phyloP scores from a whole-genome alignment of 1,139 yeast species.

The Debaryomyces sp. region DNA sequence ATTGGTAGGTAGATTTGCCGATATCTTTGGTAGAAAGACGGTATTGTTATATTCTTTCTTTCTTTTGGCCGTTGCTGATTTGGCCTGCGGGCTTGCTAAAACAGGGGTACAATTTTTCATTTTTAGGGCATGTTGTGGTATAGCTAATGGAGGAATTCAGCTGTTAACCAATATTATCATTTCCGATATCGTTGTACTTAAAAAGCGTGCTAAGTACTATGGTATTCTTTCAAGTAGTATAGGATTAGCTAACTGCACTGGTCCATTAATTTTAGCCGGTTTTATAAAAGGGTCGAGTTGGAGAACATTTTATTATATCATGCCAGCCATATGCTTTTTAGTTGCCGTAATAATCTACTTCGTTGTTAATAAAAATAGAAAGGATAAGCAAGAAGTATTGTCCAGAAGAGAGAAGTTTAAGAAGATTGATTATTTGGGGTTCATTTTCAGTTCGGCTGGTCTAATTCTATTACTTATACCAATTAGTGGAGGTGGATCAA shows the following conservation, averaged over 20 bases:
- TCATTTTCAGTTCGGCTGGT: constrained; percentile 45
- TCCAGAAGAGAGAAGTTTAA: constrained; percentile 35
- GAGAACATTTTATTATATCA: constrained; percentile 53
- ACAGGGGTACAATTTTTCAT: constrained; percentile 44
- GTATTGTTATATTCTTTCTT: constrained; percentile 34
- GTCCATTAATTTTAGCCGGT: constrained; percentile 59
- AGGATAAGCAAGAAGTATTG: constrained; percentile 23
- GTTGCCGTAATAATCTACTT: constrained; percentile 30
- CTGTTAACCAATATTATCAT: constrained; percentile 45
- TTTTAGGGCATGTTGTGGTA: constrained; percentile 48
- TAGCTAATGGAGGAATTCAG: constrained; percentile 49
- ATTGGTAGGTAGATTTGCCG: constrained; percentile 45
- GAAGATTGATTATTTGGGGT: constrained; percentile 54
- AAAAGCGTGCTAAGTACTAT: constrained; percentile 49
- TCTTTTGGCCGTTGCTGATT: constrained; percentile 37
- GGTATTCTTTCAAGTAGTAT: constrained; percentile 54
- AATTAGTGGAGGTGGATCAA: constrained; percentile 58
- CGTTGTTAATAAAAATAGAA: constrained; percentile 23
- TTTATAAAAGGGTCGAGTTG: constrained; percentile 46
- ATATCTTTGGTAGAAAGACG: constrained; percentile 48
- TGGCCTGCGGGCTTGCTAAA: constrained; percentile 45
- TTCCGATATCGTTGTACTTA: constrained; percentile 46
- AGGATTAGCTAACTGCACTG: constrained; percentile 58
- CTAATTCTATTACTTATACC: constrained; percentile 52
- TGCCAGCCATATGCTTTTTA: constrained; percentile 43